Evolutionary conservation across 768 basidiomycete species (phyloP).

Genomic region (Tulasnella sp.): DNA sequence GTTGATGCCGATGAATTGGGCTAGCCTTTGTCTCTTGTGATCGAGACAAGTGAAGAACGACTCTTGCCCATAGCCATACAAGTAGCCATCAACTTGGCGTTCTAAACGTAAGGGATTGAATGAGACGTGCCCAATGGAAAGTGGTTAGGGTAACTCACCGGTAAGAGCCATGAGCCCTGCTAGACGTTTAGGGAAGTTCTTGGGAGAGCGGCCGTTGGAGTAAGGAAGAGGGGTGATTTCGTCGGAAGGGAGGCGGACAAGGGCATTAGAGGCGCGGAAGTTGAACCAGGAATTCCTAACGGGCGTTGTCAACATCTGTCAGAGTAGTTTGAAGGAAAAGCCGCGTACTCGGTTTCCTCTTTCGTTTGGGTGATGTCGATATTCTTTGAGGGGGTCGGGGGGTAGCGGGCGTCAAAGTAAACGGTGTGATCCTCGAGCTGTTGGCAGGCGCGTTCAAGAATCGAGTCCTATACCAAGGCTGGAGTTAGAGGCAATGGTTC

Average conservation of each 20-base stretch:
- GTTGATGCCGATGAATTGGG: neutral
- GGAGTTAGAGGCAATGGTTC: neutral
- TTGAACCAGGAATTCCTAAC: neutral
- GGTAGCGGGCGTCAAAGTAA: slow-evolving; percentile 5
- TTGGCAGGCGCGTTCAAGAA: neutral
- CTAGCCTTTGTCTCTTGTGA: slow-evolving; percentile 1
- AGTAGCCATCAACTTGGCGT: slow-evolving; percentile 2
- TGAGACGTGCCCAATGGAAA: neutral
- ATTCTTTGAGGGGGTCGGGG: neutral
- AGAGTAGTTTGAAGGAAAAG: neutral
- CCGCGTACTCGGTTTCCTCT: neutral
- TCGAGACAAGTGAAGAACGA: neutral
- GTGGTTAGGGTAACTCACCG: neutral
- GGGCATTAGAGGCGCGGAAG: neutral
- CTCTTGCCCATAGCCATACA: slow-evolving; percentile 1
- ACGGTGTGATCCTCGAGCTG: slow-evolving; percentile 7
- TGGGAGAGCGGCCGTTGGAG: neutral
- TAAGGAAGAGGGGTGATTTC: neutral
- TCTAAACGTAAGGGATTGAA: neutral
- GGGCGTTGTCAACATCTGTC: neutral
- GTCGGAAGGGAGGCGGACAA: neutral
- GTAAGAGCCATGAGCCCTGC: slow-evolving; percentile 7
- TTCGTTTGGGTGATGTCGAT: neutral
- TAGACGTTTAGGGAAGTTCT: neutral
- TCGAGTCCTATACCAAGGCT: neutral